These are phyloP conservation scores for Kluyveromyces siamensis DNA, from an alignment of 805 yeast species.

Conservation along the genomic window DNA sequence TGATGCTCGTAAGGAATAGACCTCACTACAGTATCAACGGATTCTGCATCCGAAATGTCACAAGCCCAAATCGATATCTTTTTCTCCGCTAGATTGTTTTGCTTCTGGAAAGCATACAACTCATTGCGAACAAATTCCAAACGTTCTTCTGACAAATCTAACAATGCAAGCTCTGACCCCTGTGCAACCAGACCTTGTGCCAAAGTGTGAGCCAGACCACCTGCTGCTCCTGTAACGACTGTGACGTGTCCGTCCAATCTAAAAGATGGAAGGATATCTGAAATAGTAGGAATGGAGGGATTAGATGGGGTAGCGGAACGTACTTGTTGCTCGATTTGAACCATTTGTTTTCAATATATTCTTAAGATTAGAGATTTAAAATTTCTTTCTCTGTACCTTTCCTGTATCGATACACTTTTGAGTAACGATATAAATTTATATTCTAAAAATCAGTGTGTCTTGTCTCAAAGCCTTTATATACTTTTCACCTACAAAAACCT, in stretches of 20 bases:
- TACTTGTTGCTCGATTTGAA: not conserved
- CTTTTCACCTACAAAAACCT: not conserved
- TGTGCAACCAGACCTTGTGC: slow-evolving; percentile 62
- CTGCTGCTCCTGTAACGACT: slow-evolving; percentile 73
- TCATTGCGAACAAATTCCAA: slow-evolving; percentile 47
- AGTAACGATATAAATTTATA: no score
- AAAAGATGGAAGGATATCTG: slow-evolving; percentile 50
- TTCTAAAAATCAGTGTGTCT: no score
- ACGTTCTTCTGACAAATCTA: slow-evolving; percentile 57
- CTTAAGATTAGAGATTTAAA: no score
- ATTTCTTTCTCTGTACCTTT: no score
- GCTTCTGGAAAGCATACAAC: slow-evolving; percentile 39
- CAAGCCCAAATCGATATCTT: slow-evolving; percentile 58
- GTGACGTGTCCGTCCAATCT: slow-evolving; percentile 66
- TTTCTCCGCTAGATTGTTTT: slow-evolving; percentile 23
- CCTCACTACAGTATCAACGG: slow-evolving; percentile 47
- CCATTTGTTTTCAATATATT: not conserved
- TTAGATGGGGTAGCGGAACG: slow-evolving; percentile 14
- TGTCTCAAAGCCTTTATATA: not conserved
- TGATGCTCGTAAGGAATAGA: slow-evolving; percentile 47
- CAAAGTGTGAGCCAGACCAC: slow-evolving; percentile 61
- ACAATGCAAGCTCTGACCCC: slow-evolving; percentile 68
- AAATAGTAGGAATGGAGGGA: slow-evolving; percentile 17
- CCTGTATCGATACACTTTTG: no score
- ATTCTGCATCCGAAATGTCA: slow-evolving; percentile 56